Evolutionary conservation across 371 early-diverging fungal species (phyloP).

Genomic region (Mycotypha africana): DNA sequence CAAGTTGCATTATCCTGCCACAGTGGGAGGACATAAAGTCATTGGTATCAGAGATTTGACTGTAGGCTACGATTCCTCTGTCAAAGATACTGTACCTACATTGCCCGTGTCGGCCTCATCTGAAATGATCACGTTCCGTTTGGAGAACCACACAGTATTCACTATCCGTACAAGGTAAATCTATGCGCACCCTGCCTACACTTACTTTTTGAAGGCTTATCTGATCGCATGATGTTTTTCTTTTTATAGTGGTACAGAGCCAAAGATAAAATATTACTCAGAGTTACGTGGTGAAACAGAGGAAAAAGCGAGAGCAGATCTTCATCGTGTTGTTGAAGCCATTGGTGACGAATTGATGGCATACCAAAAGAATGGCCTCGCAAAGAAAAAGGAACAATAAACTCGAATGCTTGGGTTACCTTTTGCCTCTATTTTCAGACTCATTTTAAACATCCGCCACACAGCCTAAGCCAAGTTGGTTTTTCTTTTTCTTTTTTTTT

Average conservation of each 20-base stretch:
- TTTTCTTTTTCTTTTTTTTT: too few relatives aligned
- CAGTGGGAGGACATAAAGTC: conserved; percentile 67
- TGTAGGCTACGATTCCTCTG: conserved; percentile 76
- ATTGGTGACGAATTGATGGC: conserved; percentile 53
- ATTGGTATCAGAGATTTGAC: conserved; percentile 83
- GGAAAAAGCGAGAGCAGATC: conserved; percentile 43
- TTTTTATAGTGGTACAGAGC: conserved; percentile 81
- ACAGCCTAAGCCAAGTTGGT: too few relatives aligned
- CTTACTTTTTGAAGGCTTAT: background rate
- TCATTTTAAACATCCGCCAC: too few relatives aligned
- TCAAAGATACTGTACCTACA: conserved; percentile 57
- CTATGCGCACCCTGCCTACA: too few relatives aligned
- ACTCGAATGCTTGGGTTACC: too few relatives aligned
- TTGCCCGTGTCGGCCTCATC: conserved; percentile 77
- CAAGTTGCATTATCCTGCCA: conserved; percentile 63
- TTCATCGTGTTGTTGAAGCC: conserved; percentile 46
- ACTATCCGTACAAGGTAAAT: conserved; percentile 68
- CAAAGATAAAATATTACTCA: conserved; percentile 94
- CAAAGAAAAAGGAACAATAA: conserved; percentile 30
- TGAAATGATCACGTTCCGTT: conserved; percentile 90
- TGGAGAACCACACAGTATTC: conserved; percentile 67
- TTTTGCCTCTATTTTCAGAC: too few relatives aligned
- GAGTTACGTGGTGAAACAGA: conserved; percentile 64
- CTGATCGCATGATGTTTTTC: background rate
- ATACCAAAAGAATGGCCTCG: conserved; percentile 47